Evolutionary conservation across 768 basidiomycete species (phyloP).

Genomic region (Asterophora parasitica): DNA sequence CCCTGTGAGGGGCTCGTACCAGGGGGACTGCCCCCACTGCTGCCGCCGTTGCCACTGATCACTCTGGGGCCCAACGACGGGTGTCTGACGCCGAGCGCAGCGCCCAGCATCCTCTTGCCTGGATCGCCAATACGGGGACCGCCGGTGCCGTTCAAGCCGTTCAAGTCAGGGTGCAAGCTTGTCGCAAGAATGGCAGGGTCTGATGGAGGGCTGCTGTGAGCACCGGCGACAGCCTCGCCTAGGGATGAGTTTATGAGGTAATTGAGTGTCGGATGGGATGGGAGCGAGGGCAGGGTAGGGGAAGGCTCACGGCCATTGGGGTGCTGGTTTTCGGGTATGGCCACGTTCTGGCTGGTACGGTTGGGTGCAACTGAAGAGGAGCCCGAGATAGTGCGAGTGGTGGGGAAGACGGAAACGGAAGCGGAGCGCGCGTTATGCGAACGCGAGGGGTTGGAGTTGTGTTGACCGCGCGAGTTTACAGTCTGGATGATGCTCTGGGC

Average conservation of each 20-base stretch:
- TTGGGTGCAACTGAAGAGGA: constrained; percentile 33
- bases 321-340: constrained; percentile 50
- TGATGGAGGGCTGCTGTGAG: constrained; percentile 34
- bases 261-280: constrained; percentile 81
- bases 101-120: constrained; percentile 85
- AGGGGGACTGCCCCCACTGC: constrained; percentile 28
- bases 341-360: constrained; percentile 37
- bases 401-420: constrained; percentile 61
- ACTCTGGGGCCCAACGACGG: constrained; percentile 65
- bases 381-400: constrained; percentile 41
- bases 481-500: constrained; percentile 81
- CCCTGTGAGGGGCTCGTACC: constrained; percentile 36
- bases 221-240: constrained; percentile 44
- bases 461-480: constrained; percentile 70
- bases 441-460: constrained; percentile 58
- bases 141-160: constrained; percentile 30
- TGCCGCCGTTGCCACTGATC: constrained; percentile 32
- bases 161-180: constrained; percentile 41
- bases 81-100: constrained; percentile 79
- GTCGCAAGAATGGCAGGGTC: constrained; percentile 70
- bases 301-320: constrained; percentile 64
- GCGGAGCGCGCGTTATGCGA: constrained; percentile 68
- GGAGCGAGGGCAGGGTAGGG: constrained; percentile 75
- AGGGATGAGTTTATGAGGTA: constrained; percentile 77
- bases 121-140: constrained; percentile 87